These are phyloP conservation scores for Ophiostoma tasmaniense DNA, from an alignment of 2,329 filamentous ascomycete genomes.

Conservation along the genomic window DNA sequence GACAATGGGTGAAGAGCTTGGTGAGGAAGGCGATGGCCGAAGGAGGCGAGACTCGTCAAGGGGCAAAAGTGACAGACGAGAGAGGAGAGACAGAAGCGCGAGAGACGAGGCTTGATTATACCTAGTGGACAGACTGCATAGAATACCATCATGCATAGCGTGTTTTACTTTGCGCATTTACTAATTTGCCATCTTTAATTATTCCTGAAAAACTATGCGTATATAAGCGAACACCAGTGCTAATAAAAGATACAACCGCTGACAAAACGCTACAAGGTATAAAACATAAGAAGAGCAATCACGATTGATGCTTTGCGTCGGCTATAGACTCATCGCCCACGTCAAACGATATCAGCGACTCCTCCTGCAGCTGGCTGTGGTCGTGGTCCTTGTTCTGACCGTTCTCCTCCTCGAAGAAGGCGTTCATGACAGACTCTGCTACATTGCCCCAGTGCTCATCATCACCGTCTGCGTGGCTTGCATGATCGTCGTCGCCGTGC, in stretches of 20 bases:
- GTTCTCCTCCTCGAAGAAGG: constrained; percentile 8
- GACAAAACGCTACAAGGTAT: neutral
- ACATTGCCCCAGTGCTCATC: constrained; percentile 15
- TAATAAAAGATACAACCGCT: neutral
- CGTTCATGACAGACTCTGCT: constrained; percentile 15
- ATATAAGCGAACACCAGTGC: neutral
- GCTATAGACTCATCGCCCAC: neutral
- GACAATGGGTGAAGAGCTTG: constrained; percentile 9
- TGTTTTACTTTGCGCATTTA: neutral
- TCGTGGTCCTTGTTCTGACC: neutral
- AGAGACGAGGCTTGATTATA: neutral
- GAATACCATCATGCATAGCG: neutral
- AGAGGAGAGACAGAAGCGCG: neutral
- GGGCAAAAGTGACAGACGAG: too few relatives aligned
- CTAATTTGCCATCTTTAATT: too few relatives aligned
- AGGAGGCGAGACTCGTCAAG: constrained; percentile 8
- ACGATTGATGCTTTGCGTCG: neutral
- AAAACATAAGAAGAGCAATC: neutral
- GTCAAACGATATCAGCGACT: constrained; percentile 4
- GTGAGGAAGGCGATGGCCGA: neutral
- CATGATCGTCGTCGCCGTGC: neutral
- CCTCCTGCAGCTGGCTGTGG: neutral
- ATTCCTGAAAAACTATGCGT: too few relatives aligned
- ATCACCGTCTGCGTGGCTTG: neutral
- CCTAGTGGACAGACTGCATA: neutral